phyloP scores from a whole-genome alignment of 2,329 filamentous ascomycete genomes.

The Xylaria sp. region DNA sequence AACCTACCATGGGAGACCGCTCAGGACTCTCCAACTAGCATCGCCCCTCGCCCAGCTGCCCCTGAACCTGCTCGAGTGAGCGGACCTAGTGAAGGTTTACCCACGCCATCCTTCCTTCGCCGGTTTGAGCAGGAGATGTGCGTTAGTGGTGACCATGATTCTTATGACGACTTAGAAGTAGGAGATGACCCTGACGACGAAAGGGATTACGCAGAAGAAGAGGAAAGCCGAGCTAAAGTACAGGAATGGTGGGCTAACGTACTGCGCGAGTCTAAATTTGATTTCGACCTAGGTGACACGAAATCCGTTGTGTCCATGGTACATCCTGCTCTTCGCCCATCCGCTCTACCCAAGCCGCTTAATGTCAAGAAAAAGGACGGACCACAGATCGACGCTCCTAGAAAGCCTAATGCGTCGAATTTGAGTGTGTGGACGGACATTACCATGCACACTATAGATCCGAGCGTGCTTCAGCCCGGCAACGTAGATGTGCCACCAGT shows the following conservation, averaged over 20 bases:
- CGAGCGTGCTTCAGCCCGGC: background rate
- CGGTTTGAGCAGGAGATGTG: slow-evolving; percentile 25
- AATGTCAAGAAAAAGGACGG: slow-evolving; percentile 17
- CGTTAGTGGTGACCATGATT: slow-evolving; percentile 6
- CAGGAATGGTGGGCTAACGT: slow-evolving; percentile 33
- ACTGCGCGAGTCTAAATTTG: background rate
- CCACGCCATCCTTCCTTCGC: slow-evolving; percentile 24
- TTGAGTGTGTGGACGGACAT: slow-evolving; percentile 34
- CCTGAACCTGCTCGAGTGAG: slow-evolving; percentile 17
- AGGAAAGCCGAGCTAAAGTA: slow-evolving; percentile 32
- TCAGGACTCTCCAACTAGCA: background rate
- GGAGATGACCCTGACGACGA: slow-evolving; percentile 24
- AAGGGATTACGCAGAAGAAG: slow-evolving; percentile 23
- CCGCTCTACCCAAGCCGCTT: slow-evolving; percentile 32
- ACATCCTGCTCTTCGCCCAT: slow-evolving; percentile 37
- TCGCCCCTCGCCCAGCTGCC: slow-evolving; percentile 4
- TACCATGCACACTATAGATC: slow-evolving; percentile 28
- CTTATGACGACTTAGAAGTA: slow-evolving; percentile 24
- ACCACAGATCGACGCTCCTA: background rate
- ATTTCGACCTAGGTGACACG: slow-evolving; percentile 21
- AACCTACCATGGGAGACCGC: background rate
- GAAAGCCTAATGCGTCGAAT: background rate
- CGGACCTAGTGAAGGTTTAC: slow-evolving; percentile 12
- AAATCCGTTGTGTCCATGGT: slow-evolving; percentile 33
- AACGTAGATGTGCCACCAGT: slow-evolving; percentile 27